Conservation (phyloP, 148 eudicot genomes). For the Fagopyrum homotropicum region DNA sequence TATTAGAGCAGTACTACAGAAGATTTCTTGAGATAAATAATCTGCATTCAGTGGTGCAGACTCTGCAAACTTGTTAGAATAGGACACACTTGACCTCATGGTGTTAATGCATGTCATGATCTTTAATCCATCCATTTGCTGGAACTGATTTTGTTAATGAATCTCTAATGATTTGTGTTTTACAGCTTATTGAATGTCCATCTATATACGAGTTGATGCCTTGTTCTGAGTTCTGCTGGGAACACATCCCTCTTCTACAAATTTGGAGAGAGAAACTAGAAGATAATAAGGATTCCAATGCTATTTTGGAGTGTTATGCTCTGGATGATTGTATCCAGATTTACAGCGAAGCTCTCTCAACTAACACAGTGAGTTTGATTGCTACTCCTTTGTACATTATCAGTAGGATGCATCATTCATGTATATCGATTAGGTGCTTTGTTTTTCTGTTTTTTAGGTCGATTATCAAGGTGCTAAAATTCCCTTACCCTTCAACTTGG, state of each 20-base stretch:
- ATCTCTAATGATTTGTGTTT: constrained; percentile 10
- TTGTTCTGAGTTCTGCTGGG: constrained; percentile 62
- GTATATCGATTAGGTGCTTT: background rate
- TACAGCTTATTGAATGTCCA: constrained; percentile 92
- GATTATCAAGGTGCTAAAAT: constrained; percentile 54
- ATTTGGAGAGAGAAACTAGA: constrained; percentile 68
- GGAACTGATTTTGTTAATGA: background rate
- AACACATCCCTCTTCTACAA: constrained; percentile 65
- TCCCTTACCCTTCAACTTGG: constrained; percentile 73
- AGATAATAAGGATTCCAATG: constrained; percentile 42
- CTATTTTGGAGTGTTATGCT: constrained; percentile 58
- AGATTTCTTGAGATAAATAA: background rate
- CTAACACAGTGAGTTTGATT: constrained; percentile 52
- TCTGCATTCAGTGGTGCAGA: background rate
- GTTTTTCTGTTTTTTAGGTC: constrained; percentile 32
- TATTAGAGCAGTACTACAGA: background rate
- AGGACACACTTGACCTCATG: background rate
- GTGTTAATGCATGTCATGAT: background rate
- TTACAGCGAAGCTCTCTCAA: constrained; percentile 55
- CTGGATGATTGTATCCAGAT: constrained; percentile 58
- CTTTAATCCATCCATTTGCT: background rate
- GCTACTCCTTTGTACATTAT: background rate
- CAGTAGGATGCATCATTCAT: background rate
- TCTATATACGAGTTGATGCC: constrained; percentile 96
- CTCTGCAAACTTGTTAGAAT: background rate